Conservation (phyloP, 495 filamentous ascomycete genomes). For the Neurospora tetrasperma region DNA sequence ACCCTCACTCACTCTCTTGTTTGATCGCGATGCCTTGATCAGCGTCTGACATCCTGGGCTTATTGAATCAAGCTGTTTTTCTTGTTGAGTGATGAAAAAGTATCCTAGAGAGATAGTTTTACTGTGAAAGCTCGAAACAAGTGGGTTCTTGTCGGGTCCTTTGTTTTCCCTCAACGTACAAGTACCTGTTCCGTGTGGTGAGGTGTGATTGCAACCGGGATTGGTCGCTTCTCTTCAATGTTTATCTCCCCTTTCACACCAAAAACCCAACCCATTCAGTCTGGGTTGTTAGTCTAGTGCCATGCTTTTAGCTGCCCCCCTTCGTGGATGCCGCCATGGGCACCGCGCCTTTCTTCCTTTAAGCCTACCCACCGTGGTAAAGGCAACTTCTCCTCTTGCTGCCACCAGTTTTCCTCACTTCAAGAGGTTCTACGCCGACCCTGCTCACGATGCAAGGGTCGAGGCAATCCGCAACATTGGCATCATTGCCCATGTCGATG, state of each 20-base stretch:
- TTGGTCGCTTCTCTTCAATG: neutral
- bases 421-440: neutral
- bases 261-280: neutral
- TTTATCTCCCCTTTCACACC: neutral
- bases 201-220: neutral
- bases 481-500: constrained; percentile 98
- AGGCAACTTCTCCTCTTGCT: neutral
- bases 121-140: neutral
- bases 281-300: neutral
- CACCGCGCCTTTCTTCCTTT: neutral
- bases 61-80: neutral
- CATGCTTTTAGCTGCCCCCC: constrained; percentile 11
- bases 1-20: neutral
- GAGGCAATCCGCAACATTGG: constrained; percentile 81
- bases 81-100: neutral
- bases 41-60: neutral
- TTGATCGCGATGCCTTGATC: neutral
- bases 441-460: constrained; percentile 25
- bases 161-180: neutral
- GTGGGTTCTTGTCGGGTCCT: neutral
- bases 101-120: neutral
- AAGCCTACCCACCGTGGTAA: neutral
- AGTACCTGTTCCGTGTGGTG: neutral
- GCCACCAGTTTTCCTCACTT: neutral
- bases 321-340: constrained; percentile 12